Base-by-base conservation (phyloP, 805 yeast species). In the Groenewaldozyma salmanticensis region DNA sequence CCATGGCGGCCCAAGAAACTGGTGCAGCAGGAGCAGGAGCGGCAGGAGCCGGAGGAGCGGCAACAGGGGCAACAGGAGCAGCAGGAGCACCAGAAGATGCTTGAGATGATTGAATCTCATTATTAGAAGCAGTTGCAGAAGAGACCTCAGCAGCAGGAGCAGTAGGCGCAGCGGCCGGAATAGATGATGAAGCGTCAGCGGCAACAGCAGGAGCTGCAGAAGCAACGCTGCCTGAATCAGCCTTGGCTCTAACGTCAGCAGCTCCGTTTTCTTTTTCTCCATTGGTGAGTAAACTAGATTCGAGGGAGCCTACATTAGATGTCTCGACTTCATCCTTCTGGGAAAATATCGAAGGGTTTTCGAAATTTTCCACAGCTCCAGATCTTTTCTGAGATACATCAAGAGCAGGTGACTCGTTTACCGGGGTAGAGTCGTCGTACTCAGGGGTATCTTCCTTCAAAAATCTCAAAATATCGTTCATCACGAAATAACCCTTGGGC, bases 391-490 rank as follows among this genome's bases (percentile, higher is more conserved):
- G n/a, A n/a, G n/a, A n/a, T n/a, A n/a, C n/a, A n/a, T n/a, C n/a
- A n/a, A n/a, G n/a, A n/a, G n/a, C n/a, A n/a, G n/a, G n/a, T n/a
- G n/a, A n/a, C n/a, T n/a, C n/a, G n/a, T n/a, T n/a, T n/a, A n/a
- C n/a, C n/a, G n/a, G n/a, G n/a, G n/a, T n/a, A n/a, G n/a, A n/a
- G n/a, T n/a, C 52, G 7, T 49, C 57, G 6, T 51, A 56, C 19
- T 50, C 57, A 15, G 40, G 45, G 33, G 45, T 50, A 21, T 58
- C 61, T 33, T 62, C 63, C 49, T 57, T 54, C 39, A 64, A 42
- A 42, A 56, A 52, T 16, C 67, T 56, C 47, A 65, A 55, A 21
- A 66, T 56, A 44, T 65, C 70, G 46, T 61, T 61, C 39, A 59
- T 42, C 21, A 66, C 62, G 41, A 42, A 61, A 47, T 59, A 60